Percentiles rank a stretch among this genome's conserved stretches.
phyloP scores from a whole-genome alignment of 305 asterid genomes.

The Euphrasia arctica region DNA sequence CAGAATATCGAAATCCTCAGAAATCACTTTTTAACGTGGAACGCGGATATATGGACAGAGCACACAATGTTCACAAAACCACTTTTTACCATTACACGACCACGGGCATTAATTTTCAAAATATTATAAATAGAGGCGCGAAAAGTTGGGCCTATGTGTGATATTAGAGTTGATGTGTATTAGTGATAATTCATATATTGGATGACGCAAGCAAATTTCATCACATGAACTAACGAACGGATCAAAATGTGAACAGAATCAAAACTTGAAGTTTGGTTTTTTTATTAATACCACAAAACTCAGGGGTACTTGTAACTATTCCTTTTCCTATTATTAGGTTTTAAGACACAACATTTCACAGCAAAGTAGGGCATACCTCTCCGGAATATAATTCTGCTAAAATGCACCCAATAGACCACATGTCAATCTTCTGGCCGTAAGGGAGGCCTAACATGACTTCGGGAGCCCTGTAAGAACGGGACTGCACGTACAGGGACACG shows the following conservation, averaged over 20 bases:
- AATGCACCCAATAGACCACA: constrained; percentile 98
- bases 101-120: no score
- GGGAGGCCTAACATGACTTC: constrained; percentile 95
- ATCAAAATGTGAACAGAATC: not conserved
- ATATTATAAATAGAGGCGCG: not conserved
- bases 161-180: no score
- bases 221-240: not conserved
- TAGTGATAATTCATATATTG: not conserved
- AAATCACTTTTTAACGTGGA: no score
- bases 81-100: no score
- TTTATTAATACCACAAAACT: not conserved
- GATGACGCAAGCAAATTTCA: not conserved
- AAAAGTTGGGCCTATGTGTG: not conserved
- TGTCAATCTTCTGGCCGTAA: constrained; percentile 81
- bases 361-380: constrained; percentile 47
- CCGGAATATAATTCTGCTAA: constrained; percentile 82
- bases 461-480: constrained; percentile 98
- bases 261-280: not conserved
- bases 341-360: not conserved
- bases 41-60: no score
- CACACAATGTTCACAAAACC: no score
- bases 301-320: not conserved
- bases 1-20: no score
- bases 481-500: constrained; percentile 81
- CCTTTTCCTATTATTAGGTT: not conserved